These are phyloP conservation scores for Lanmaoa pseudosensibilis DNA, from an alignment of 768 basidiomycete genomes.

Conservation along the genomic window DNA sequence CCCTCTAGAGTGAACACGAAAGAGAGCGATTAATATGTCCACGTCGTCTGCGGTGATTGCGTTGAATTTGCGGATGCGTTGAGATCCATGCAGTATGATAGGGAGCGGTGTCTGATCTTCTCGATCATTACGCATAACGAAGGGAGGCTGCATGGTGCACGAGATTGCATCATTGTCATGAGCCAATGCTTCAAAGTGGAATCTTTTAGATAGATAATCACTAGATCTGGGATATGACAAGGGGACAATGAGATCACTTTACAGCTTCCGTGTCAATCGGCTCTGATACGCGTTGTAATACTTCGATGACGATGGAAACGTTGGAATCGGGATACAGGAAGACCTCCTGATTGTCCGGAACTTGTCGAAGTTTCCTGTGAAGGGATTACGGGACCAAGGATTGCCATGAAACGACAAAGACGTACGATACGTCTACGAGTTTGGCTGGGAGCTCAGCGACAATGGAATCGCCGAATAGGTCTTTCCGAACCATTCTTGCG, in stretches of 20 bases:
- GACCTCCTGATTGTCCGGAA: slow-evolving; percentile 95
- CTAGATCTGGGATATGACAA: not conserved
- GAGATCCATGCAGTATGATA: slow-evolving; percentile 64
- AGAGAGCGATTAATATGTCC: slow-evolving; percentile 76
- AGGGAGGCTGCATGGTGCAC: slow-evolving; percentile 43
- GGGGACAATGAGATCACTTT: slow-evolving; percentile 47
- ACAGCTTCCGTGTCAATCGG: slow-evolving; percentile 59
- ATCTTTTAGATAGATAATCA: slow-evolving; percentile 48
- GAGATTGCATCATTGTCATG: slow-evolving; percentile 81
- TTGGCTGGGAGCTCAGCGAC: slow-evolving; percentile 50
- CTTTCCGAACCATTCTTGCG: slow-evolving; percentile 12
- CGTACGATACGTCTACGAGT: slow-evolving; percentile 88
- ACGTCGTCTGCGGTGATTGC: slow-evolving; percentile 60
- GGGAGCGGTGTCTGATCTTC: slow-evolving; percentile 57
- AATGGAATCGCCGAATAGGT: slow-evolving; percentile 88
- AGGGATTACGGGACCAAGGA: not conserved
- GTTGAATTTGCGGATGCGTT: slow-evolving; percentile 79
- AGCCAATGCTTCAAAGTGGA: slow-evolving; percentile 87
- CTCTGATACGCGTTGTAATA: slow-evolving; percentile 71
- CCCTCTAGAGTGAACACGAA: slow-evolving; percentile 53
- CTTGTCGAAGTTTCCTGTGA: slow-evolving; percentile 66
- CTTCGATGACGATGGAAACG: slow-evolving; percentile 80
- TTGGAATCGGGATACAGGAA: slow-evolving; percentile 70
- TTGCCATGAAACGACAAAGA: slow-evolving; percentile 15
- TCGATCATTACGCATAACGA: slow-evolving; percentile 41